Percentiles rank a stretch among this genome's conserved stretches.
phyloP scores from a whole-genome alignment of 208 protist species.

The Strigomonas culicis region DNA sequence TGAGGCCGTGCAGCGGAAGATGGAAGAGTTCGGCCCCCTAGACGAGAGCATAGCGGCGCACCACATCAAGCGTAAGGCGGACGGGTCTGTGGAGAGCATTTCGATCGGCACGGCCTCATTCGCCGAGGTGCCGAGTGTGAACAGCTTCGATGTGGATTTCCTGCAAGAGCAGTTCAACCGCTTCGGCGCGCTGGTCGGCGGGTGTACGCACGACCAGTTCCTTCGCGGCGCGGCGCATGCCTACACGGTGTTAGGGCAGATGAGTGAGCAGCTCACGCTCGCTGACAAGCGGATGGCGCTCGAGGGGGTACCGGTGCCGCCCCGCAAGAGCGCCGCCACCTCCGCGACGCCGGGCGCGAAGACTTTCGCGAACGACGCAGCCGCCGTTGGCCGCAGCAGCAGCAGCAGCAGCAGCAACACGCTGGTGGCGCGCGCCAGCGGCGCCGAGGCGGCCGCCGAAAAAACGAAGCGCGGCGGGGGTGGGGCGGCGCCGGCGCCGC shows the following conservation, averaged over 20 bases:
- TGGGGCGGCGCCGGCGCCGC: too few species aligned
- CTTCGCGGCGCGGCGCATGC: slow-evolving; percentile 59
- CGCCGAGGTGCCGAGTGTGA: background rate
- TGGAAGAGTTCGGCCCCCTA: too few species aligned
- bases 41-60: too few species aligned
- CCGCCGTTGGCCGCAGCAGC: too few species aligned
- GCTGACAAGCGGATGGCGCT: slow-evolving; percentile 1
- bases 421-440: background rate
- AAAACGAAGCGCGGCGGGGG: background rate
- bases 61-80: too few species aligned
- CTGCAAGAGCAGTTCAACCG: slow-evolving; percentile 23
- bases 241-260: slow-evolving; percentile 52
- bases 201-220: slow-evolving; percentile 58
- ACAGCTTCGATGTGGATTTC: background rate
- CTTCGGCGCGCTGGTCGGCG: slow-evolving; percentile 38
- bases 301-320: slow-evolving; percentile 18
- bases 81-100: too few species aligned
- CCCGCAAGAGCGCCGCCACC: background rate
- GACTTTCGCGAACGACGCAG: background rate
- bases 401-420: too few species aligned
- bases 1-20: too few species aligned
- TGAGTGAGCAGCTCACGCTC: slow-evolving; percentile 25
- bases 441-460: background rate
- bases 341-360: background rate
- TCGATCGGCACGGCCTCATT: too few species aligned